Evolutionary conservation across 176 grass and related monocot genomes (phyloP).

Genomic region (Hyparrhenia diplandra): DNA sequence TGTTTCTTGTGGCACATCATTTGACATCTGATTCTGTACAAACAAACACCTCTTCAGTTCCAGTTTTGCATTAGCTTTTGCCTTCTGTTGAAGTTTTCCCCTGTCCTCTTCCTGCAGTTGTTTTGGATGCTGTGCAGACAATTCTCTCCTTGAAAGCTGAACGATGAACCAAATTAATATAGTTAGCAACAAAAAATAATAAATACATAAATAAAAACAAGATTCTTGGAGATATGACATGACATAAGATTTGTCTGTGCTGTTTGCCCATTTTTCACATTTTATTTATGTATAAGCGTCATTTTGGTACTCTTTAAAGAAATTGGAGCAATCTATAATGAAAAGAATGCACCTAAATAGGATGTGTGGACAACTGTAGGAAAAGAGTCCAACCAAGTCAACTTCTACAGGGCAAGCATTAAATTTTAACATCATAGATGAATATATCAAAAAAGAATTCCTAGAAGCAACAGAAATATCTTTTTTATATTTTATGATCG

Average conservation of each 20-base stretch:
- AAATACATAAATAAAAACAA: neutral
- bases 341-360: neutral
- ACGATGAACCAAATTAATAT: conserved; percentile 29
- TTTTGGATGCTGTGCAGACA: conserved; percentile 55
- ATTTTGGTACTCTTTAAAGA: neutral
- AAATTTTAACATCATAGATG: neutral
- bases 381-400: neutral
- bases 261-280: no score
- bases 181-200: conserved; percentile 26
- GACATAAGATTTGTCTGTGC: neutral
- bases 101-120: no score
- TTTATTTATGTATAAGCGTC: no score
- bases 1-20: no score
- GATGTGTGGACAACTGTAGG: neutral
- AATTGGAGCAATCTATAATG: neutral
- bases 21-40: no score
- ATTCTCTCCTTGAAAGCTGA: conserved; percentile 50
- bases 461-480: conserved; percentile 11
- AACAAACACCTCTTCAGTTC: no score
- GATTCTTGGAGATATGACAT: neutral
- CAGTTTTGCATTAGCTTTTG: no score
- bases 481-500: neutral
- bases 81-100: no score
- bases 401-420: no score
- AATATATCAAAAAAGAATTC: neutral